These are phyloP conservation scores for Cytospora schulzeri DNA, from an alignment of 2,329 filamentous ascomycete genomes.

Conservation along the genomic window DNA sequence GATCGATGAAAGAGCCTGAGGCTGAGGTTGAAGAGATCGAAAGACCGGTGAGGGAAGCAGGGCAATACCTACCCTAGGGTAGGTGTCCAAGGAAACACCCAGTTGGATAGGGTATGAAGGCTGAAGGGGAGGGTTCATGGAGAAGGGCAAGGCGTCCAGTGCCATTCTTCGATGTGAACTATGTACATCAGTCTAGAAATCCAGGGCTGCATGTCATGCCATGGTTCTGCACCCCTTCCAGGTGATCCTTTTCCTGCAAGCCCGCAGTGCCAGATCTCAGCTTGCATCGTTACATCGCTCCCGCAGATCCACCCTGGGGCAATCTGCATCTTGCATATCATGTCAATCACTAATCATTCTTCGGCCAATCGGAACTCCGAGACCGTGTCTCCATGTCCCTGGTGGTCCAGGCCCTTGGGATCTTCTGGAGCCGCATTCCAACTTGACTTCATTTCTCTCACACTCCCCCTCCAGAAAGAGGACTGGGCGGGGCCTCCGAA, in stretches of 20 bases:
- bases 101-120: background rate
- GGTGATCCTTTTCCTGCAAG: background rate
- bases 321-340: conserved; percentile 13
- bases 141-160: background rate
- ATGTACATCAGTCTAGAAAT: too few relatives aligned
- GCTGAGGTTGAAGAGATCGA: background rate
- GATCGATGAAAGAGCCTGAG: background rate
- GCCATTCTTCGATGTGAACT: background rate
- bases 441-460: background rate
- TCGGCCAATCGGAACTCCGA: conserved; percentile 13
- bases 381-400: conserved; percentile 1
- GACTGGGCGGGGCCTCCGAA: background rate
- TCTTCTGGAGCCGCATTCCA: conserved; percentile 15
- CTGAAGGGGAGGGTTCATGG: too few relatives aligned
- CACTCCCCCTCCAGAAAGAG: background rate
- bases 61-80: too few relatives aligned
- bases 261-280: conserved; percentile 21
- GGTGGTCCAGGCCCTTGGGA: conserved; percentile 11
- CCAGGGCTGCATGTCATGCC: background rate
- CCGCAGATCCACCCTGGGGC: conserved; percentile 18
- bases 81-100: background rate
- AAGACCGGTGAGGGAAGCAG: background rate
- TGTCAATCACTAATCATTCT: conserved; percentile 1
- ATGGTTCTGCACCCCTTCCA: background rate
- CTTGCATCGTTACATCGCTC: conserved; percentile 19